phyloP scores from a whole-genome alignment of 345 rosid species.

The Citrus medica region DNA sequence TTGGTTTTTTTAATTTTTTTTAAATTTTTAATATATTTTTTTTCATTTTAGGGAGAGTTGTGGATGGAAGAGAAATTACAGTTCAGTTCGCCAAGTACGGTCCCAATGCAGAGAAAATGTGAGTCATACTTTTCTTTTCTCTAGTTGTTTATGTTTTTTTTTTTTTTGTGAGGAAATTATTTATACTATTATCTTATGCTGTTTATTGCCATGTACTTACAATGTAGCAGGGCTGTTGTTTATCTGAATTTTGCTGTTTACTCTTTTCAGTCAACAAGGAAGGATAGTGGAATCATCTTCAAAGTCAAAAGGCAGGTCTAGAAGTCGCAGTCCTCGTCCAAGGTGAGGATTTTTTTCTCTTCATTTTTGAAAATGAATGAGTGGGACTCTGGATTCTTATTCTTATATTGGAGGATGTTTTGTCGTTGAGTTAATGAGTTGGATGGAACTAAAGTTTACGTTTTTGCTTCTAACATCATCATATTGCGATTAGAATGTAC shows the following conservation, averaged over 20 bases:
- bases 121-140: not conserved
- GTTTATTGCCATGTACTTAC: not conserved
- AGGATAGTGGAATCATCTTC: conserved; percentile 25
- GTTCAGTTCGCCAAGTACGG: conserved; percentile 39
- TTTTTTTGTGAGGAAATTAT: not conserved
- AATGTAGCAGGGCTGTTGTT: not conserved
- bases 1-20: not conserved
- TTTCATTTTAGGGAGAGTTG: conserved; percentile 21
- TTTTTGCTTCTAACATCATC: not conserved
- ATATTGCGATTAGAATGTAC: too few species aligned
- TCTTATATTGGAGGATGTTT: conserved; percentile 6
- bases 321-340: conserved; percentile 49
- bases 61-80: conserved; percentile 35
- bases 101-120: conserved; percentile 34
- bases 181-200: not conserved
- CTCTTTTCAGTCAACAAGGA: conserved; percentile 32
- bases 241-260: conserved; percentile 6
- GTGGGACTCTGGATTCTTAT: not conserved
- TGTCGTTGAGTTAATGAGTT: not conserved
- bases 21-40: too few species aligned
- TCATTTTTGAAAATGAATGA: not conserved
- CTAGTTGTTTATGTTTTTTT: not conserved
- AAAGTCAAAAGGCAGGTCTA: conserved; percentile 34
- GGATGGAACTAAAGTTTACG: not conserved
- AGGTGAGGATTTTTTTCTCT: conserved; percentile 18